Evolutionary conservation across 2,329 filamentous ascomycete genomes (phyloP).

Genomic region (Botrytis aclada): DNA sequence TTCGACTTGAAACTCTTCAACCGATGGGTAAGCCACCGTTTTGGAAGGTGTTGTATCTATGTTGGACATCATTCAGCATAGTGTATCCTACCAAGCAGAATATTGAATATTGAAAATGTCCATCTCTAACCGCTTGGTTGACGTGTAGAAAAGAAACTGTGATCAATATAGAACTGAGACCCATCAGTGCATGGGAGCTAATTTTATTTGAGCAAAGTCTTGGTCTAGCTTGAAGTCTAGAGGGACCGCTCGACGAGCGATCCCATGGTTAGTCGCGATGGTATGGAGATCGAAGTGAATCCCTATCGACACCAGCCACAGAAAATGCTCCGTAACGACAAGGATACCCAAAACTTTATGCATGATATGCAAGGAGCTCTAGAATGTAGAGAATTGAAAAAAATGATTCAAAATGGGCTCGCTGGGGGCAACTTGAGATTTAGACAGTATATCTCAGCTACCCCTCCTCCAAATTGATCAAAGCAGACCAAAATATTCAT

Average conservation of each 20-base stretch:
- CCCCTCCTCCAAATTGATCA: not conserved
- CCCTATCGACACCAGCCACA: not conserved
- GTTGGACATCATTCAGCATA: slow-evolving; percentile 19
- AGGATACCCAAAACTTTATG: not conserved
- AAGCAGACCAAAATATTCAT: not conserved
- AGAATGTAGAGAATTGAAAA: not conserved
- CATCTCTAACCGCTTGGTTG: slow-evolving; percentile 1
- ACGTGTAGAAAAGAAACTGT: not conserved
- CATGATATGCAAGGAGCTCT: not conserved
- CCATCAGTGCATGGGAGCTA: not conserved
- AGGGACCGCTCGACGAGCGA: not conserved
- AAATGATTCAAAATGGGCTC: not conserved
- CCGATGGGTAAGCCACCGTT: slow-evolving; percentile 24
- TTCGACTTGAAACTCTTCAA: slow-evolving; percentile 26
- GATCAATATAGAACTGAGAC: not conserved
- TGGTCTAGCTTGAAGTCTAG: not conserved
- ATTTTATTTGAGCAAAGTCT: not conserved
- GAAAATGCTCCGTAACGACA: not conserved
- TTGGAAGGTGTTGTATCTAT: slow-evolving; percentile 18
- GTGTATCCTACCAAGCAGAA: not conserved
- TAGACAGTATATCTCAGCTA: not conserved
- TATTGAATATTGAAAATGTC: not conserved
- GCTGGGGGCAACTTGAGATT: not conserved
- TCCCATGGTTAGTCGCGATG: not conserved
- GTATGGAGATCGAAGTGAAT: slow-evolving; percentile 6